phyloP scores from a whole-genome alignment of 2,329 filamentous ascomycete species.

The Dothidotthia symphoricarpi region DNA sequence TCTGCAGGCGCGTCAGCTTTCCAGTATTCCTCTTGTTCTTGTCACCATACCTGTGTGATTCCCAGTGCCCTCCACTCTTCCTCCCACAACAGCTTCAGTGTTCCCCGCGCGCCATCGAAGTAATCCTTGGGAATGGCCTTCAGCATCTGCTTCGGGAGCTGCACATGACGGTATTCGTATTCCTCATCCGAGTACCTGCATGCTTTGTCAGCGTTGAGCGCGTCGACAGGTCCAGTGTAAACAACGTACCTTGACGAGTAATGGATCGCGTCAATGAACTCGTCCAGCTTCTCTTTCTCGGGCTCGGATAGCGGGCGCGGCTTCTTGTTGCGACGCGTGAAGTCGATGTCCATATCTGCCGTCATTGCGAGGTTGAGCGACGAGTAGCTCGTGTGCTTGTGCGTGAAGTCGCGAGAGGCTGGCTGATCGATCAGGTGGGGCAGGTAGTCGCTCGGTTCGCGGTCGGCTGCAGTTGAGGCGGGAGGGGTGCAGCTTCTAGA shows the following conservation, averaged over 20 bases:
- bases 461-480: slow-evolving; percentile 1
- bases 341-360: slow-evolving; percentile 66
- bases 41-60: slow-evolving; percentile 77
- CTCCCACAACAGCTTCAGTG: slow-evolving; percentile 94
- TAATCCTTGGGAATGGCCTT: slow-evolving; percentile 95
- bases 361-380: slow-evolving; percentile 25
- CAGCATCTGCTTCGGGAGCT: slow-evolving; percentile 96
- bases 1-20: slow-evolving; percentile 55
- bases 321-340: slow-evolving; percentile 79
- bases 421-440: slow-evolving; percentile 15
- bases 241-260: slow-evolving; percentile 79
- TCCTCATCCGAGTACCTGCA: slow-evolving; percentile 85
- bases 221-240: slow-evolving; percentile 11
- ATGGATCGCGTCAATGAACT: slow-evolving; percentile 90
- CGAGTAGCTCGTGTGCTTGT: slow-evolving; percentile 33
- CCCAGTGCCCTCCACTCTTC: slow-evolving; percentile 97
- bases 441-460: slow-evolving; percentile 6
- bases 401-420: slow-evolving; percentile 19
- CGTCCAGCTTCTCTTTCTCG: slow-evolving; percentile 81
- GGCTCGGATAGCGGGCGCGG: slow-evolving; percentile 76
- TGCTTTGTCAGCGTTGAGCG: slow-evolving; percentile 21
- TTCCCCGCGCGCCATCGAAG: slow-evolving; percentile 84
- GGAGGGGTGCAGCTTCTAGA: neutral
- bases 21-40: neutral
- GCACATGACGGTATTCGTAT: slow-evolving; percentile 96